A percentile compares a stretch with the other conserved stretches of the same genome.
These are phyloP conservation scores for Sporothrix variecibatus DNA, from an alignment of 2,329 filamentous ascomycete genomes.

Conservation along the genomic window DNA sequence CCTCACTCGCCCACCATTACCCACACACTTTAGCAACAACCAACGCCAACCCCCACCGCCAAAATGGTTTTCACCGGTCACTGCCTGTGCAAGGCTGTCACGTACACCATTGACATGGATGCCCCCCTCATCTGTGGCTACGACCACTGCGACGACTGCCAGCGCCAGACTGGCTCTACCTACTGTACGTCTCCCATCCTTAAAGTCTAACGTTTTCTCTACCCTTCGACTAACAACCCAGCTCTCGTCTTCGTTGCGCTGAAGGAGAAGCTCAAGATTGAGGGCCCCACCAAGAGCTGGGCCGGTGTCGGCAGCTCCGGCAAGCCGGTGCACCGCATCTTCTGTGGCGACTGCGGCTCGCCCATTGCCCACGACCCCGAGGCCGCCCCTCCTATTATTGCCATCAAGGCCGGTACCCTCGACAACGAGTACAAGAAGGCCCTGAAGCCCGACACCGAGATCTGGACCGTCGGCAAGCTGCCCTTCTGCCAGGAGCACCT, in stretches of 20 bases:
- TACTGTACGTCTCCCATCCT: constrained; percentile 54
- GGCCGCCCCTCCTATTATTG: constrained; percentile 69
- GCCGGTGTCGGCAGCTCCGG: constrained; percentile 62
- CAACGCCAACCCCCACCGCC: constrained; percentile 14
- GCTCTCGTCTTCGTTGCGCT: constrained; percentile 66
- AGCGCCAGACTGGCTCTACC: constrained; percentile 68
- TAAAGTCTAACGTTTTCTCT: background rate
- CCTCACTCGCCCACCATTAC: background rate
- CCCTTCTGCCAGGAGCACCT: constrained; percentile 69
- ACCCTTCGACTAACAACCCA: constrained; percentile 36
- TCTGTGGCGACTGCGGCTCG: constrained; percentile 69
- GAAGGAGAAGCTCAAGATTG: constrained; percentile 65
- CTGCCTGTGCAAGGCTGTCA: constrained; percentile 71
- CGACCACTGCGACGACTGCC: constrained; percentile 74
- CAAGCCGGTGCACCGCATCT: constrained; percentile 65
- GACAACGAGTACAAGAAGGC: constrained; percentile 66
- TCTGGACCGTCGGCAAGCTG: constrained; percentile 69
- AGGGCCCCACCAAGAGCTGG: constrained; percentile 66
- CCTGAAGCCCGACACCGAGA: constrained; percentile 69
- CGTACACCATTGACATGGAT: constrained; percentile 62
- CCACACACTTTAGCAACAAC: constrained; percentile 1
- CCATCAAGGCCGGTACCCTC: constrained; percentile 67
- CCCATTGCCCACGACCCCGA: constrained; percentile 72
- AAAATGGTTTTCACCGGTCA: constrained; percentile 49
- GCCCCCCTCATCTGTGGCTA: constrained; percentile 60